Evolutionary conservation across 805 yeast genomes (phyloP).

Genomic region (Nakazawaea ishiwadae): DNA sequence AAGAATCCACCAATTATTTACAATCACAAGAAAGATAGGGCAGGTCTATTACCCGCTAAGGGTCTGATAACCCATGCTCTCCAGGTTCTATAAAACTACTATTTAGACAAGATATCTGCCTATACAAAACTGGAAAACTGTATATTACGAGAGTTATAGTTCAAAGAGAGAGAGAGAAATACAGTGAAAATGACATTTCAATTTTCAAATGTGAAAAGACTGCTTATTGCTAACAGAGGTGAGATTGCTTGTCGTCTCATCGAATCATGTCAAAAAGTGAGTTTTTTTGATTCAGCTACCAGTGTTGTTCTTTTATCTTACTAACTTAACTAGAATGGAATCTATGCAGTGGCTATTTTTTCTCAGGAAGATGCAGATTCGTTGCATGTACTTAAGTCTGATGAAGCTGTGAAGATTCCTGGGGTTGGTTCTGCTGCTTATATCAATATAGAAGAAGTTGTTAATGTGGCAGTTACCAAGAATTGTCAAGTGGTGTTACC

Average conservation of each 20-base stretch:
- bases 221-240: conserved; percentile 22
- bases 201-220: conserved; percentile 13
- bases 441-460: conserved; percentile 18
- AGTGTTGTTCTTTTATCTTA: background rate
- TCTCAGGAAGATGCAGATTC: conserved; percentile 25
- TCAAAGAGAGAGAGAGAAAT: no score
- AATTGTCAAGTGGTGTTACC: conserved; percentile 34
- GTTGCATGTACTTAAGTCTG: conserved; percentile 23
- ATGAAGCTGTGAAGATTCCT: conserved; percentile 18
- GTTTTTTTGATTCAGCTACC: background rate
- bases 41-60: no score
- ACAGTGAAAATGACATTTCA: no score
- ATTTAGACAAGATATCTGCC: no score
- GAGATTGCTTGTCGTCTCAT: conserved; percentile 24
- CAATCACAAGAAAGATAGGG: no score
- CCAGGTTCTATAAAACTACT: no score
- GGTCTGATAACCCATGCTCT: no score
- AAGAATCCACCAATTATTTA: no score
- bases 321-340: conserved; percentile 11
- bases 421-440: conserved; percentile 27
- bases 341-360: conserved; percentile 20
- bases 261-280: conserved; percentile 17
- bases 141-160: no score
- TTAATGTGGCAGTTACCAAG: conserved; percentile 24
- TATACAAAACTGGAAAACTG: no score